A percentile compares a stretch with the other conserved stretches of the same genome.
phyloP scores from a whole-genome alignment of 805 yeast species.

The Nakazawaea ishiwadae region DNA sequence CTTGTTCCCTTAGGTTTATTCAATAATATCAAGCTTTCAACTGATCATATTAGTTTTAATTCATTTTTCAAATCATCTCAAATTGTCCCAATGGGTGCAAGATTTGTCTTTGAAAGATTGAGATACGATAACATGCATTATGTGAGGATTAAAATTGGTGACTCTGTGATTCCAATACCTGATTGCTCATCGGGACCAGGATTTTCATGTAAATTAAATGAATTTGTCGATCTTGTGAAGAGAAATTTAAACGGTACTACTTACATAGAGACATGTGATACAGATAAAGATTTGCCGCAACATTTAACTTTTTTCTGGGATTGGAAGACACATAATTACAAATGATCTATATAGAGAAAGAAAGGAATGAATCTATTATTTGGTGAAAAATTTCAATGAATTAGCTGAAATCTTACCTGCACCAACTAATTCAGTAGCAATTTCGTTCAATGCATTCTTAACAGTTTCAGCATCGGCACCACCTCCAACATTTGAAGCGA shows the following conservation, averaged over 20 bases:
- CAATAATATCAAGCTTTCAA: constrained; percentile 34
- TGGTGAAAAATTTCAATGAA: constrained; percentile 47
- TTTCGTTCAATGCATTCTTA: constrained; percentile 55
- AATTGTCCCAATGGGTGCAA: constrained; percentile 49
- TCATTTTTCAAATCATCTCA: constrained; percentile 42
- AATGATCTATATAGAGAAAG: neutral
- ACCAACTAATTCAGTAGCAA: constrained; percentile 47
- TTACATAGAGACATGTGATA: constrained; percentile 12
- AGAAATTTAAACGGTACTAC: constrained; percentile 6
- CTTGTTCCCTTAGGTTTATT: constrained; percentile 45
- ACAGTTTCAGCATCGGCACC: constrained; percentile 50
- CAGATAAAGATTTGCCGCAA: constrained; percentile 13
- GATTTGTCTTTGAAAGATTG: constrained; percentile 40
- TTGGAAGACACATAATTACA: constrained; percentile 15
- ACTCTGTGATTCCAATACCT: constrained; percentile 46
- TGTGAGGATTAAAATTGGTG: constrained; percentile 44
- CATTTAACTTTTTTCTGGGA: constrained; percentile 17
- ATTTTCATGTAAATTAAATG: constrained; percentile 21
- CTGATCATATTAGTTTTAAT: constrained; percentile 40
- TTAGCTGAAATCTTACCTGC: constrained; percentile 52
- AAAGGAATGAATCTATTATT: neutral
- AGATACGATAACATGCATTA: constrained; percentile 24
- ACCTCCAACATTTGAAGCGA: constrained; percentile 61
- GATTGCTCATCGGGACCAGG: constrained; percentile 50
- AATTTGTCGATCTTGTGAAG: constrained; percentile 2